Base-by-base conservation (phyloP, 2,329 filamentous ascomycete genomes). In the Pseudogymnoascus pannorum region DNA sequence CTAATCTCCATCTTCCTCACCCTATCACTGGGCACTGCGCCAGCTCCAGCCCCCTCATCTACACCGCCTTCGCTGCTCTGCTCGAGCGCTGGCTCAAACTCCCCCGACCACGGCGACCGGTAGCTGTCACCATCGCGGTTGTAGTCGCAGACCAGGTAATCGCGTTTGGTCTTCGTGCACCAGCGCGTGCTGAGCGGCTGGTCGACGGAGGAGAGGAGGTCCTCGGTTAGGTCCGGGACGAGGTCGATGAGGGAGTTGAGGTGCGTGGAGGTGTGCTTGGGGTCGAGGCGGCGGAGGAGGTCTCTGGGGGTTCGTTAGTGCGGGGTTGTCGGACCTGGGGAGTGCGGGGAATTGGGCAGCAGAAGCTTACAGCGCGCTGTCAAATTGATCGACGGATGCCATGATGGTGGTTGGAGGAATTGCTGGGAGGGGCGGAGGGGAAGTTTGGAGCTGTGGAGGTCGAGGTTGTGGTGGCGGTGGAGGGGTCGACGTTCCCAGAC, bases 91-190 rank as follows among this genome's bases (percentile, higher is more conserved):
- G 93, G 94, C 74, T 97, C 92, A 75, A 99, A 99, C 76, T 96
- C 89, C 78, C 97, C 97, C 78, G 88, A 94, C 94, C 94, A 99
- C n/a, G 94, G 94, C 67, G 91, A 96, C 65, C 94, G 89, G 83
- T 96, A 96, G 77, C 89, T 95, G 78, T 97, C 93, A 65, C 94
- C 94, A 77, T 99, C 94, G 66, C 94, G 92, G 82, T 99, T 99
- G 83, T 99, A 99, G 83, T 99, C 94, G 81, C 94, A 99, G 71
- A 97, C 89, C 59, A 99, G 86, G 79, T 96, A 99, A 78, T 97
- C 94, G 68, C 93, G 89, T 69, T 92, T 91, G 31, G 91, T 89
- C 76, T 92, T 89, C 69, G 86, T 85, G 81, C 94, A 97, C 67
- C 90, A 88, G 69, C 88, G 87, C 65, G 95, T 84, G 63, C 89